Evolutionary conservation across 1,284 basidiomycete species (phyloP), one percentile per base, ranked within the genome.

Genomic region (Vanrija pseudolonga): DNA sequence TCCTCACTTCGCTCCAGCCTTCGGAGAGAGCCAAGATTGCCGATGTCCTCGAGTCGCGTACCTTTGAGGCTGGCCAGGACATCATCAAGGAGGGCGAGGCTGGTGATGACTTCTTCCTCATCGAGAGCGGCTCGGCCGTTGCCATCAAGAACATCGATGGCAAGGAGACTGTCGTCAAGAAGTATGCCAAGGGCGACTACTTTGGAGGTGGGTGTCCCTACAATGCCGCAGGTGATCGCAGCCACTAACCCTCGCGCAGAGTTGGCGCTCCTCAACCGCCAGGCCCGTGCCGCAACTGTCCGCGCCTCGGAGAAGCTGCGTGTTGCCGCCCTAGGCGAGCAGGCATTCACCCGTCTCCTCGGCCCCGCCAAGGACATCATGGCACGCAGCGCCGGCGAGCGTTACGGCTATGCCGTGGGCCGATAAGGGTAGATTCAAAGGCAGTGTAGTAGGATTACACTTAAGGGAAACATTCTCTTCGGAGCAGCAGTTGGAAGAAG

Each of bases 41-140:
- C 53, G 95, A 98, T 74, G 92, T 94, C 15, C 83, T 98, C 38
- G 87, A 91, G 64, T 89, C 91, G 65, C 82, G 82, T 58, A 84
- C 88, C 22, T 92, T 91, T 74, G 78, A 83, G 46, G 86, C 90
- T 59, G 94, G 91, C 19, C 86, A 93, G 64, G 83, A 85, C 15
- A 89, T 98, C 18, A 89, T 98, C 53, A 81, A 80, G 49, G 88
- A 98, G 73, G 95, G 95, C 53, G 95, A 98, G 63, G 85, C 89
- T 74, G 95, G 96, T 8, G 90, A 95, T 66, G 93, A 92, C 49
- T 98, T 98, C 78, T 98, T 93, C 81, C 90, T 98, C 63, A 86
- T 98, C 50, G 93, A 98, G 71, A 89, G 90, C 63, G 95, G 95
- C 19, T 84, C 88, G 59, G 95, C 94, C 3, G 80, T 87, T 53